These are phyloP conservation scores for Gastrolobium bilobum DNA, from an alignment of 306 rosid genomes.

Conservation along the genomic window DNA sequence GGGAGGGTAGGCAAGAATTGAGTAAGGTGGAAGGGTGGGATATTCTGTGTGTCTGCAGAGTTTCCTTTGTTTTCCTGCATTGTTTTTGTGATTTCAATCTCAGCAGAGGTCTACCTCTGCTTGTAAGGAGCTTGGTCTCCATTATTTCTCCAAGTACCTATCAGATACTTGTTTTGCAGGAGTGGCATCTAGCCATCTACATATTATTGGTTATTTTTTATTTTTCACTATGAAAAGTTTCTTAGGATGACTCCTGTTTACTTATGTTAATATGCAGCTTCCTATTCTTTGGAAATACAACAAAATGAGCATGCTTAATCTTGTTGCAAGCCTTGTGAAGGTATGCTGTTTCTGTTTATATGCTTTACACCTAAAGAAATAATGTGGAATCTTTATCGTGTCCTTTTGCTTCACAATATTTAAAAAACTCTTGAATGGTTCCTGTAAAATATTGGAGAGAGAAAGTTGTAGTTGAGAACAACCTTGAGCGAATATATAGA, in stretches of 20 bases:
- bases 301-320: constrained; percentile 94
- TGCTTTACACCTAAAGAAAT: constrained; percentile 28
- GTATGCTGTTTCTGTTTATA: constrained; percentile 56
- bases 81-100: constrained; percentile 12
- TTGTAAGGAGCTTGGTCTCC: neutral
- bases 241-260: constrained; percentile 35
- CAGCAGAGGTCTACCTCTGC: neutral
- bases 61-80: neutral
- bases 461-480: constrained; percentile 5
- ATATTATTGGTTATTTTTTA: neutral
- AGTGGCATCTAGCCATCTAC: constrained; percentile 31
- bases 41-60: neutral
- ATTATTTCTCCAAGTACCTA: neutral
- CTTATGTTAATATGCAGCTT: constrained; percentile 72
- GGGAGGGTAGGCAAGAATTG: neutral
- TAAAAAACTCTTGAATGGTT: neutral
- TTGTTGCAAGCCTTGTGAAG: constrained; percentile 82
- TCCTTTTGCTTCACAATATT: constrained; percentile 31
- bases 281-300: constrained; percentile 84
- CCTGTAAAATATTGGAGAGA: neutral
- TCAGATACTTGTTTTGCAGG: constrained; percentile 37
- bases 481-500: neutral
- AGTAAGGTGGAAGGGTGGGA: neutral
- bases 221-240: constrained; percentile 12
- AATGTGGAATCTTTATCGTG: constrained; percentile 26